Evolutionary conservation across 495 filamentous ascomycete genomes (phyloP).

Genomic region (Lasiosphaeria ovina): DNA sequence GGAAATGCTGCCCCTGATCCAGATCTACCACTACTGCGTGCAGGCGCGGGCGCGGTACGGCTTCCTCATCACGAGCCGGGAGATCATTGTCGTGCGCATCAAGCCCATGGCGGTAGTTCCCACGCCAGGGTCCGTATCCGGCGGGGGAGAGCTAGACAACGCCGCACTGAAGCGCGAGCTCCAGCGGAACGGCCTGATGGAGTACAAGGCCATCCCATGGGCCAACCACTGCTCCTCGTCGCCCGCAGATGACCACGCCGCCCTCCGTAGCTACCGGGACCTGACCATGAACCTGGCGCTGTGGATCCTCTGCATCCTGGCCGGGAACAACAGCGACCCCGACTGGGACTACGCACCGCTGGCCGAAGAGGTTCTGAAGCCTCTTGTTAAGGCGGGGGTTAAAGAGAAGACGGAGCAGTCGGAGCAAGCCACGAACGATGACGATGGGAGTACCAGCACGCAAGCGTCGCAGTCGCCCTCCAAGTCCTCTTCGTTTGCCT

Average conservation of each 20-base stretch:
- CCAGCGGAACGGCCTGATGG: neutral
- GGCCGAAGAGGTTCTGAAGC: neutral
- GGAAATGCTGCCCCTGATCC: neutral
- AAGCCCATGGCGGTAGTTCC: neutral
- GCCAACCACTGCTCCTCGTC: neutral
- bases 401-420: neutral
- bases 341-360: neutral
- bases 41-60: neutral
- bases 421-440: neutral
- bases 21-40: constrained; percentile 1
- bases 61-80: neutral
- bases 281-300: neutral
- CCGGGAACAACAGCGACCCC: neutral
- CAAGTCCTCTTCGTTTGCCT: neutral
- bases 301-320: neutral
- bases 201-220: neutral
- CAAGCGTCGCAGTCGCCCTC: neutral
- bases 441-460: neutral
- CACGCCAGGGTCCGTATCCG: neutral
- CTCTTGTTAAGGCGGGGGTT: no score
- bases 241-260: neutral
- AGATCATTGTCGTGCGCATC: neutral
- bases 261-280: neutral
- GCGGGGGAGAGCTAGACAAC: neutral
- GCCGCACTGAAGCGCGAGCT: neutral